Conservation (phyloP, 2,329 filamentous ascomycete species). For the Aspergillus pseudoterreus region DNA sequence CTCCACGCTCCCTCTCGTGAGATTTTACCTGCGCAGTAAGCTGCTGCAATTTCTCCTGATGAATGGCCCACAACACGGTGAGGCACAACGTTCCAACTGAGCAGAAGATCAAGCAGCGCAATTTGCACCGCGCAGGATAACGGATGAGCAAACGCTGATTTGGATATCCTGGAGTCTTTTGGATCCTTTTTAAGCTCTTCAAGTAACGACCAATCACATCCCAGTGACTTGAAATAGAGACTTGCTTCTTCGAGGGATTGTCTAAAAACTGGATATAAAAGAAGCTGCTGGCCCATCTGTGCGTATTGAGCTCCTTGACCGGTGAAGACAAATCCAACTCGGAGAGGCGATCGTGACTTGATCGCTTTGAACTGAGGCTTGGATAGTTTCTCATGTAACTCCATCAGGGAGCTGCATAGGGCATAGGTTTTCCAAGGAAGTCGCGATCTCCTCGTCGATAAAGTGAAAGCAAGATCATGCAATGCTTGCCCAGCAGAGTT, state of each 20-base stretch:
- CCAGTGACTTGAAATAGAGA: slow-evolving; percentile 6
- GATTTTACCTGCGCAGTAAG: slow-evolving; percentile 20
- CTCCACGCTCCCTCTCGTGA: slow-evolving; percentile 6
- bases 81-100: slow-evolving; percentile 16
- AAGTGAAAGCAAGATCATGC: slow-evolving; percentile 1
- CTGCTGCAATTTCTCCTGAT: slow-evolving; percentile 28
- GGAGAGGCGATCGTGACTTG: not conserved
- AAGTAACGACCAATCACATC: slow-evolving; percentile 9
- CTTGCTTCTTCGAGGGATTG: slow-evolving; percentile 9
- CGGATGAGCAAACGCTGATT: slow-evolving; percentile 22
- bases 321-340: slow-evolving; percentile 26
- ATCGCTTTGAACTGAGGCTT: not conserved
- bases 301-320: slow-evolving; percentile 32
- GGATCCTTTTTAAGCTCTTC: not conserved
- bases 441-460: slow-evolving; percentile 1
- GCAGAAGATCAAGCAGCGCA: slow-evolving; percentile 22
- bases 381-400: not conserved
- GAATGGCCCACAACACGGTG: slow-evolving; percentile 25
- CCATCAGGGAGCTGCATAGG: not conserved
- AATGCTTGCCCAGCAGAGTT: not conserved
- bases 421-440: not conserved
- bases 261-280: slow-evolving; percentile 14
- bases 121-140: slow-evolving; percentile 27
- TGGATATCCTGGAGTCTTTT: slow-evolving; percentile 8
- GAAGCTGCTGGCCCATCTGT: slow-evolving; percentile 23